Percentiles rank a stretch among this genome's conserved stretches.
phyloP scores from a whole-genome alignment of 1,284 basidiomycete species.

The Lentinus polychrous region DNA sequence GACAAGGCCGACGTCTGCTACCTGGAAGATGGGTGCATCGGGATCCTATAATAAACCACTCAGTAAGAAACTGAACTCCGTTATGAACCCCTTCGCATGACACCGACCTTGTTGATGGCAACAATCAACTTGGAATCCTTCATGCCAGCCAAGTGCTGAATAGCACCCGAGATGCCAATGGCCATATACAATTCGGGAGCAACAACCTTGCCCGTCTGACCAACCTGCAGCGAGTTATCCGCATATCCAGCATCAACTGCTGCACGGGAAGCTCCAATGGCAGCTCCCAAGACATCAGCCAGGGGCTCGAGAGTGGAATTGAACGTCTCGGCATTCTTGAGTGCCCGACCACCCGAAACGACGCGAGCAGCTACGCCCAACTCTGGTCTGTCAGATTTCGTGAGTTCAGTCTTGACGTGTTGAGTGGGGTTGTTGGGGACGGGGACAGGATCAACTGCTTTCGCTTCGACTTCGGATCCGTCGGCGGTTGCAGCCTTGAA shows the following conservation, averaged over 20 bases:
- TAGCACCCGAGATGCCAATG: slow-evolving; percentile 95
- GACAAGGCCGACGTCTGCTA: slow-evolving; percentile 94
- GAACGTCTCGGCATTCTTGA: slow-evolving; percentile 95
- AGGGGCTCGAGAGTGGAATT: slow-evolving; percentile 85
- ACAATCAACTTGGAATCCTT: slow-evolving; percentile 99
- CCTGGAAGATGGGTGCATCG: slow-evolving; percentile 98
- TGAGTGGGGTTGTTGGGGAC: slow-evolving; percentile 58
- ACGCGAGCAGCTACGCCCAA: slow-evolving; percentile 84
- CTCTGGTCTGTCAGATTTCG: slow-evolving; percentile 92
- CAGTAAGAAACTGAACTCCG: not conserved
- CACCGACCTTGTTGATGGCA: slow-evolving; percentile 88
- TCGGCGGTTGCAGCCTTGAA: slow-evolving; percentile 64
- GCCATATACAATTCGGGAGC: slow-evolving; percentile 96
- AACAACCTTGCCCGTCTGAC: slow-evolving; percentile 97
- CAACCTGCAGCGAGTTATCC: slow-evolving; percentile 97
- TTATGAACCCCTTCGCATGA: not conserved
- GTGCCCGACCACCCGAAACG: slow-evolving; percentile 92
- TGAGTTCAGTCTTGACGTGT: slow-evolving; percentile 81
- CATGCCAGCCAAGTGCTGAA: slow-evolving; percentile 99
- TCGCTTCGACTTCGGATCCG: slow-evolving; percentile 48
- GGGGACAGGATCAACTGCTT: slow-evolving; percentile 64
- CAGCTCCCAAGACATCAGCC: slow-evolving; percentile 90
- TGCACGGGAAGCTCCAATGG: slow-evolving; percentile 94
- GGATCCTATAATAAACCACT: slow-evolving; percentile 60
- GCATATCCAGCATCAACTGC: slow-evolving; percentile 98